Conservation (phyloP, 2,329 filamentous ascomycete species). For the Teratosphaeria nubilosa region DNA sequence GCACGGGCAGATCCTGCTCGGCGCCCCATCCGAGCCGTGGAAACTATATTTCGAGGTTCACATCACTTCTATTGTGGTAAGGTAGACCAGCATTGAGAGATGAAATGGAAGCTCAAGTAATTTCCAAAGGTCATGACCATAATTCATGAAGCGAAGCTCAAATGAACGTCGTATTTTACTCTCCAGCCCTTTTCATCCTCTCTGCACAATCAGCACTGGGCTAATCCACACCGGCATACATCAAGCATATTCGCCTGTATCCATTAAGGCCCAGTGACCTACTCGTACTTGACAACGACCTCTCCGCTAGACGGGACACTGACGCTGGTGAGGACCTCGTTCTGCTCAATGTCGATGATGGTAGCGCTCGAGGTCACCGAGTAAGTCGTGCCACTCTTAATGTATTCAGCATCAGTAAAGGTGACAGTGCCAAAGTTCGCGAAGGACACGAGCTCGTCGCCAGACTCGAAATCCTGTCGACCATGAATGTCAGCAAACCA, state of each 20-base stretch:
- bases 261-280: neutral
- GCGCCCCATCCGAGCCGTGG: neutral
- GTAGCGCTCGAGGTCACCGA: slow-evolving; percentile 22
- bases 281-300: neutral
- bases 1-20: neutral
- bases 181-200: neutral
- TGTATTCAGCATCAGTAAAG: slow-evolving; percentile 29
- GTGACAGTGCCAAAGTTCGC: slow-evolving; percentile 39
- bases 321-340: slow-evolving; percentile 7
- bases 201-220: neutral
- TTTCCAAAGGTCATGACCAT: neutral
- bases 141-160: neutral
- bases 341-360: slow-evolving; percentile 40
- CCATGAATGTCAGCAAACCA: neutral
- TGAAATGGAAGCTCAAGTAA: neutral
- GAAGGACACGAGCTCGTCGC: slow-evolving; percentile 32
- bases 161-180: neutral
- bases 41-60: neutral
- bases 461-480: slow-evolving; percentile 37
- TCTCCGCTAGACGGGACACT: neutral
- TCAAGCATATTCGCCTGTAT: neutral
- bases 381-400: slow-evolving; percentile 21
- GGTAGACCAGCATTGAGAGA: neutral
- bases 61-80: too few species aligned
- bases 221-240: neutral